Conservation (phyloP, 345 rosid genomes). For the Boechera divaricarpa region DNA sequence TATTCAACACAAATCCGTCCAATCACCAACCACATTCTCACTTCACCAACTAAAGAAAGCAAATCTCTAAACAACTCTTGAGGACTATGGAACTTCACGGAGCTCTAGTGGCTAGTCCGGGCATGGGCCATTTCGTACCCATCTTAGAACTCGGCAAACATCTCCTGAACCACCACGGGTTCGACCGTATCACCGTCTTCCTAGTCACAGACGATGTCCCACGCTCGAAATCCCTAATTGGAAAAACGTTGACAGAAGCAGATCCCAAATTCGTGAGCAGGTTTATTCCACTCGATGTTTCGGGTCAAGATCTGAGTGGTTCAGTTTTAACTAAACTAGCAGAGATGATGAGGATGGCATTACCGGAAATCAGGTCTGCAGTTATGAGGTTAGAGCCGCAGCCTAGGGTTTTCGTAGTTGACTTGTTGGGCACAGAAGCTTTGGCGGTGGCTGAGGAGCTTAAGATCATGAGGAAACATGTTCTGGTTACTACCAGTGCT, state of each 20-base stretch:
- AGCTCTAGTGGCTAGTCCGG: constrained; percentile 47
- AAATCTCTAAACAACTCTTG: neutral
- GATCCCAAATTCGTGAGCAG: constrained; percentile 37
- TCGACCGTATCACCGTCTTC: constrained; percentile 41
- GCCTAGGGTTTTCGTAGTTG: constrained; percentile 54
- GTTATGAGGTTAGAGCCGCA: constrained; percentile 41
- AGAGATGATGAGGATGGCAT: constrained; percentile 51
- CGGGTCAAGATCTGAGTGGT: constrained; percentile 42
- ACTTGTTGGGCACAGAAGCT: constrained; percentile 61
- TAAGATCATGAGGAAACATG: constrained; percentile 46
- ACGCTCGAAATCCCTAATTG: constrained; percentile 29
- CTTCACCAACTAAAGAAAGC: constrained; percentile 4
- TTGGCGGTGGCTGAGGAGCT: constrained; percentile 59
- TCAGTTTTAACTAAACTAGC: constrained; percentile 38
- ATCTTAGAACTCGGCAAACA: constrained; percentile 42
- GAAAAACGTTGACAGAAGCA: constrained; percentile 16
- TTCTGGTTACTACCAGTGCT: constrained; percentile 56
- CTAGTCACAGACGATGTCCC: constrained; percentile 35
- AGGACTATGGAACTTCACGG: constrained; percentile 37
- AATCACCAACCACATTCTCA: constrained; percentile 27
- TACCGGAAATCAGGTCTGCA: constrained; percentile 50
- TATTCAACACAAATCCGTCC: neutral
- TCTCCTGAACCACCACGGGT: constrained; percentile 34
- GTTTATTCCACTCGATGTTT: constrained; percentile 38
- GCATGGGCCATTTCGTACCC: constrained; percentile 48